Evolutionary conservation across 2,329 filamentous ascomycete species (phyloP).

Genomic region (Microsporum ferrugineum): DNA sequence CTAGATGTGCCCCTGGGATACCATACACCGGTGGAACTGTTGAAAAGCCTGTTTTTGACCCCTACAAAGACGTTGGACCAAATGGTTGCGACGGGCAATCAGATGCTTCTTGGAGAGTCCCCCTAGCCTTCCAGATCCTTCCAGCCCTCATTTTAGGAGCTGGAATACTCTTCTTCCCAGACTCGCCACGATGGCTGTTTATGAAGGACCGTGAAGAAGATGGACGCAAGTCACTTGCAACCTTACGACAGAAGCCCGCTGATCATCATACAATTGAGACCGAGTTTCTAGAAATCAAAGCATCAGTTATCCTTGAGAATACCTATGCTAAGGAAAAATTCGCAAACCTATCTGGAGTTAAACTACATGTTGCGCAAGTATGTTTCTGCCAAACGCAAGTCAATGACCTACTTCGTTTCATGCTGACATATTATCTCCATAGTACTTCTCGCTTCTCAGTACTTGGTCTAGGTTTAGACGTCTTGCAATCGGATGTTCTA

Average conservation of each 20-base stretch:
- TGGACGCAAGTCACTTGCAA: slow-evolving; percentile 36
- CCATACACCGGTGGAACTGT: slow-evolving; percentile 37
- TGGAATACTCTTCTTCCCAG: slow-evolving; percentile 42
- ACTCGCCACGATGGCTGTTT: slow-evolving; percentile 46
- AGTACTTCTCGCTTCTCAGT: slow-evolving; percentile 26
- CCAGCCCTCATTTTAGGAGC: slow-evolving; percentile 30
- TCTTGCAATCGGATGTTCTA: slow-evolving; percentile 29
- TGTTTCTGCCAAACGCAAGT: background rate
- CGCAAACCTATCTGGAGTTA: slow-evolving; percentile 20
- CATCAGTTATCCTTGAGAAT: slow-evolving; percentile 31
- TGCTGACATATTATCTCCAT: background rate
- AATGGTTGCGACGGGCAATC: slow-evolving; percentile 40
- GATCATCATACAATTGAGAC: slow-evolving; percentile 38
- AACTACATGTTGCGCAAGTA: slow-evolving; percentile 25
- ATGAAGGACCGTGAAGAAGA: slow-evolving; percentile 41
- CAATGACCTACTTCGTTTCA: background rate
- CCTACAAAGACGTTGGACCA: slow-evolving; percentile 33
- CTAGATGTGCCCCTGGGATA: slow-evolving; percentile 39
- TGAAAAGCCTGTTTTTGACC: slow-evolving; percentile 29
- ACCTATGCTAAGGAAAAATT: slow-evolving; percentile 24
- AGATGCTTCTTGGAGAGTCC: slow-evolving; percentile 39
- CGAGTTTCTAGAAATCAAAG: slow-evolving; percentile 43
- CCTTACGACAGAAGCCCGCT: slow-evolving; percentile 37
- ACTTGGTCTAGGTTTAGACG: slow-evolving; percentile 28
- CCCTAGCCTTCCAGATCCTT: slow-evolving; percentile 38